Evolutionary conservation across 495 filamentous ascomycete species (phyloP).

Genomic region (Penicillium mononematosum): DNA sequence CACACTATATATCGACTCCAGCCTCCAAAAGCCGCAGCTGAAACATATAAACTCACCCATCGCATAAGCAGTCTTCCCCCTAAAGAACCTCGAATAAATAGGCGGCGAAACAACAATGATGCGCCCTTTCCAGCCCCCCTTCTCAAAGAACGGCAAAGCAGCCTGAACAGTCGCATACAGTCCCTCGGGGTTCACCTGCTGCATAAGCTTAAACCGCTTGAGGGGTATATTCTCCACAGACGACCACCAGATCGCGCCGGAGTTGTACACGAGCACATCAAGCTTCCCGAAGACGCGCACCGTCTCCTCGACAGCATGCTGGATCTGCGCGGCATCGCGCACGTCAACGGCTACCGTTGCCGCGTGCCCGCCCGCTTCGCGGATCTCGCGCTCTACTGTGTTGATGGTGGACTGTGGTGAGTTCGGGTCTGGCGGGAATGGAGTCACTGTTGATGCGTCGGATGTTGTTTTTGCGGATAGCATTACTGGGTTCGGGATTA

Average conservation of each 20-base stretch:
- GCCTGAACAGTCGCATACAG: conserved; percentile 62
- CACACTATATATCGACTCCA: background rate
- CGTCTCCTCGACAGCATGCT: conserved; percentile 59
- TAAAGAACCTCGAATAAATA: conserved; percentile 81
- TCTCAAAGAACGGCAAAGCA: conserved; percentile 59
- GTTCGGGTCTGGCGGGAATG: conserved; percentile 84
- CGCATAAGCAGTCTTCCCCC: conserved; percentile 85
- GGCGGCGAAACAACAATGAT: conserved; percentile 82
- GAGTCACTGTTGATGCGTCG: conserved; percentile 50
- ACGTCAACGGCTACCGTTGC: conserved; percentile 71
- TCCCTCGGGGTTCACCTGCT: conserved; percentile 75
- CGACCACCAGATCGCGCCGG: conserved; percentile 85
- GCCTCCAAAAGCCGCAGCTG: background rate
- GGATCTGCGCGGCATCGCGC: conserved; percentile 60
- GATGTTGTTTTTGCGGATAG: conserved; percentile 78
- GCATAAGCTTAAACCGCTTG: conserved; percentile 80
- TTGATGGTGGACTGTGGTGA: conserved; percentile 74
- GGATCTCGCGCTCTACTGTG: conserved; percentile 80
- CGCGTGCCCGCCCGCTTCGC: conserved; percentile 60
- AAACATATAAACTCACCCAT: conserved; percentile 52
- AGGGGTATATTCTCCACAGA: conserved; percentile 70
- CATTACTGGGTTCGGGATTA: conserved; percentile 55
- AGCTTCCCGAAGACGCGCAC: conserved; percentile 61
- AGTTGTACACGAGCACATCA: conserved; percentile 79
- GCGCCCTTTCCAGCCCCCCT: conserved; percentile 54